These are phyloP conservation scores for Clitopilus passeckerianus DNA, from an alignment of 768 basidiomycete species.

Conservation along the genomic window DNA sequence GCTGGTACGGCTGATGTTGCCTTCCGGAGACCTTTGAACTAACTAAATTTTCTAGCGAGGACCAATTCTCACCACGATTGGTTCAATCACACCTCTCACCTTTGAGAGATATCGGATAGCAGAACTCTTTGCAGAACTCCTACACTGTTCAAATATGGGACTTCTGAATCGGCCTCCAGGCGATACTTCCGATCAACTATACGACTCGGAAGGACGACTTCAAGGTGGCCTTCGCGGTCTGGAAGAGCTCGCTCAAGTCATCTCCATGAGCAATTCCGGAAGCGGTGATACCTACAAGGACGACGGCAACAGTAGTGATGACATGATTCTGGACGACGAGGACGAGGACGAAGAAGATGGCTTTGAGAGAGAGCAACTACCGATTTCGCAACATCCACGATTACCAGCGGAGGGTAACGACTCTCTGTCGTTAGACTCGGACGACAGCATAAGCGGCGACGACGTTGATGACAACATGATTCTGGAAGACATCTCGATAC, in stretches of 20 bases:
- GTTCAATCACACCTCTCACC: constrained; percentile 74
- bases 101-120: constrained; percentile 94
- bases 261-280: constrained; percentile 47
- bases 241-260: constrained; percentile 84
- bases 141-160: constrained; percentile 98
- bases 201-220: constrained; percentile 78
- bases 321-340: constrained; percentile 43
- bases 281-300: constrained; percentile 51
- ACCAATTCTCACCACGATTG: constrained; percentile 69
- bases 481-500: constrained; percentile 73
- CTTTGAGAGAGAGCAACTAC: constrained; percentile 36
- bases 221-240: constrained; percentile 82
- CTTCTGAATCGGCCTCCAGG: constrained; percentile 80
- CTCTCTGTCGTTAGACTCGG: constrained; percentile 57
- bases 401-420: constrained; percentile 22
- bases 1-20: constrained; percentile 52
- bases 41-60: constrained; percentile 43
- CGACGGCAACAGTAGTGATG: constrained; percentile 51
- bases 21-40: constrained; percentile 4
- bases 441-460: constrained; percentile 72
- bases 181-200: constrained; percentile 48
- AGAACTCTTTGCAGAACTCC: constrained; percentile 92
- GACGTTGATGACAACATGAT: constrained; percentile 77
- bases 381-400: constrained; percentile 45
- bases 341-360: not conserved